phyloP scores from a whole-genome alignment of 768 basidiomycete genomes.

The Dioszegia hungarica region DNA sequence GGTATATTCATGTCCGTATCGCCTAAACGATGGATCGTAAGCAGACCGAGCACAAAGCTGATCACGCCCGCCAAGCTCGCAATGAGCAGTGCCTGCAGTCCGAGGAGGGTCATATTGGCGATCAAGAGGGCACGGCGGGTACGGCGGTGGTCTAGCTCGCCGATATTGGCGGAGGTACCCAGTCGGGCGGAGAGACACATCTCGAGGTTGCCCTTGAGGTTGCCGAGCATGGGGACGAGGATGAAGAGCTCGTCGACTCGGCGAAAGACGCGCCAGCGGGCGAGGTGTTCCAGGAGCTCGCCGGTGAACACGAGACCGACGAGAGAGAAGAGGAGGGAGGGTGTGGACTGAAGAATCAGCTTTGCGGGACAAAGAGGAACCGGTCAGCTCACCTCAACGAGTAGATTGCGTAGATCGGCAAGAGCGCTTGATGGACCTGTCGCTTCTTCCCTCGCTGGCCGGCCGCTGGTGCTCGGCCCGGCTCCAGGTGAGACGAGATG shows the following conservation, averaged over 20 bases:
- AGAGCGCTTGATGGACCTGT: not conserved
- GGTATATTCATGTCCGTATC: constrained; percentile 9
- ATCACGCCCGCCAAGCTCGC: constrained; percentile 79
- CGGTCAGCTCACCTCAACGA: constrained; percentile 47
- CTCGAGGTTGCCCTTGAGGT: constrained; percentile 94
- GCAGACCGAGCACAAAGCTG: constrained; percentile 65
- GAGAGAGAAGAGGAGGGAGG: constrained; percentile 77
- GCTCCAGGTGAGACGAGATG: not conserved
- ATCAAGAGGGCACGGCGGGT: constrained; percentile 63
- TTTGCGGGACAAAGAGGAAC: too few relatives aligned
- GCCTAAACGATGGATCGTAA: constrained; percentile 45
- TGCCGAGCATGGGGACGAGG: constrained; percentile 82
- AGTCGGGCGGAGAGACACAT: constrained; percentile 96
- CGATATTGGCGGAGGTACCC: constrained; percentile 89
- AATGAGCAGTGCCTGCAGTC: constrained; percentile 87
- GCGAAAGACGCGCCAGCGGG: constrained; percentile 86
- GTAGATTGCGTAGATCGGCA: constrained; percentile 33
- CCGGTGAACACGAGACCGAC: constrained; percentile 84
- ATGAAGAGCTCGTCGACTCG: constrained; percentile 92
- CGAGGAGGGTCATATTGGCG: constrained; percentile 79
- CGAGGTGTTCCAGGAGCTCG: constrained; percentile 77
- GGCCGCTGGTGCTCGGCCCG: not conserved
- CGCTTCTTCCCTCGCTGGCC: not conserved
- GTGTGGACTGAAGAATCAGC: constrained; percentile 62
- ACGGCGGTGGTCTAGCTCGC: constrained; percentile 71